Evolutionary conservation across 2,329 filamentous ascomycete species (phyloP).

Genomic region (Fusarium phyllophilum): DNA sequence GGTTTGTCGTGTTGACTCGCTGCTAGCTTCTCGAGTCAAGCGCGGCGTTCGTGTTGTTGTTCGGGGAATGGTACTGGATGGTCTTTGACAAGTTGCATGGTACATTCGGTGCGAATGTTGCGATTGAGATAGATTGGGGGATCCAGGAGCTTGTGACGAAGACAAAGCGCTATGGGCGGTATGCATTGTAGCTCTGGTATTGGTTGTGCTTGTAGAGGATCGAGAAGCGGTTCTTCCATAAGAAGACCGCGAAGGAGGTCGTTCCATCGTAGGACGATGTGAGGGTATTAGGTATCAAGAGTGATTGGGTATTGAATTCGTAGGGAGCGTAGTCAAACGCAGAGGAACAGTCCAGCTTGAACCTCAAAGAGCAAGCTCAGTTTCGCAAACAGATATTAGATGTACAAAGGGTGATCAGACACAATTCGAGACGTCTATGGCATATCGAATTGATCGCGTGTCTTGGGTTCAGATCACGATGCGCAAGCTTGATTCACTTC

Average conservation of each 20-base stretch:
- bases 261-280: slow-evolving; percentile 44
- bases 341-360: slow-evolving; percentile 2
- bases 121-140: slow-evolving; percentile 49
- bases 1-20: slow-evolving; percentile 53
- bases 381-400: slow-evolving; percentile 6
- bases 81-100: slow-evolving; percentile 51
- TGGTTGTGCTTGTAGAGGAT: slow-evolving; percentile 56
- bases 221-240: slow-evolving; percentile 58
- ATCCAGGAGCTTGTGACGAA: slow-evolving; percentile 52
- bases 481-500: slow-evolving; percentile 29
- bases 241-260: slow-evolving; percentile 43
- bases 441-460: slow-evolving; percentile 25
- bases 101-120: slow-evolving; percentile 54
- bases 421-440: neutral
- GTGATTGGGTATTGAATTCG: neutral
- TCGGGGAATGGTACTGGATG: slow-evolving; percentile 47
- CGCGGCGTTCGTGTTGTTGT: slow-evolving; percentile 54
- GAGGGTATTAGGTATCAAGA: neutral
- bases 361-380: neutral
- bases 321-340: neutral
- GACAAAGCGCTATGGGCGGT: slow-evolving; percentile 57
- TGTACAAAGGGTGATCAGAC: neutral
- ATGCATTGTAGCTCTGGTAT: slow-evolving; percentile 53
- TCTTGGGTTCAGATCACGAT: slow-evolving; percentile 22
- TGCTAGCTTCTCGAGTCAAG: slow-evolving; percentile 55